Base-by-base conservation (phyloP, 2,329 filamentous ascomycete genomes). In the Fusarium brachygibbosum region DNA sequence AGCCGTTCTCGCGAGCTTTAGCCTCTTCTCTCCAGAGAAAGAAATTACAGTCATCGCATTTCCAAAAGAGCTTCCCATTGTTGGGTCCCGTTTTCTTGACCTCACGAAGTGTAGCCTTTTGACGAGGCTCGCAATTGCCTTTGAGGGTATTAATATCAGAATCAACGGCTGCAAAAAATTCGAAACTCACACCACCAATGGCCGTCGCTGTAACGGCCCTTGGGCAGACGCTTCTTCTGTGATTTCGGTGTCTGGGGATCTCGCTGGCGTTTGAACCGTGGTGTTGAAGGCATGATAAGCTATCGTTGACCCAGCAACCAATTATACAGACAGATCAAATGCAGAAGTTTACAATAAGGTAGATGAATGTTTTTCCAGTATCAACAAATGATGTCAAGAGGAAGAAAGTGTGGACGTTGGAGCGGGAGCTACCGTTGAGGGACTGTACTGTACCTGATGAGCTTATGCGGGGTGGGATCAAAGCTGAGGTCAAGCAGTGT, bases 21-120 rank as follows among this genome's bases (percentile, higher is more conserved):
- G 82, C 81, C 2, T 77, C 75, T 10, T 84, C 79, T n/a, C 78
- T 76, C 79, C 80, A 85, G 23, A 84, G 69, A 60, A 84, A 86
- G 70, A 85, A 83, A 9, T 71, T 55, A 72, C 84, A 86, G 46
- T 76, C 75, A 9, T 75, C 74, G 69, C 84, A 85, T 12, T 75
- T 78, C 74, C 79, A 84, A 71, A 83, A 85, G 50, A 74, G 77
- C 50, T 75, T 79, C 25, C 82, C 82, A 44, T 79, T 76, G 70
- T 84, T 84, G 25, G 64, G 67, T 2, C 74, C 74, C 5, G 79
- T 68, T 58, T 81, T 84, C 51, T 76, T 79, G 31, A 81, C 79
- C 51, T 77, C 75, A n/a, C 76, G 74, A 35, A 77, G 74, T 12
- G 71, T 68, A 9, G 82, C 82, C 28, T 71, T 74, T 28, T 74